phyloP scores from a whole-genome alignment of 176 grass and related monocot genomes.

The Bonia amplexicaulis region DNA sequence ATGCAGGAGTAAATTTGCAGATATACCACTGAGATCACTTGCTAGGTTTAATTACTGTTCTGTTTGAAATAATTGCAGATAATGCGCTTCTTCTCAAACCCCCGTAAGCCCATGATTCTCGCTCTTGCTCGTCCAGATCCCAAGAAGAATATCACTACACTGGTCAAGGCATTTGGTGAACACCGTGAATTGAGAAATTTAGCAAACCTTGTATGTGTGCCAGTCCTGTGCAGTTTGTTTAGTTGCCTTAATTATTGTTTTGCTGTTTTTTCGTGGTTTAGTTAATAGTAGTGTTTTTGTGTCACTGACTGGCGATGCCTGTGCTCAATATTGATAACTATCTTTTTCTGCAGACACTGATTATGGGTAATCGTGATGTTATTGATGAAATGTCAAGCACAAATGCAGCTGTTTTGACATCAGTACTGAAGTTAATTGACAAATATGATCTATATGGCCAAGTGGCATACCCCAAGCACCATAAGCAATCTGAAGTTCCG shows the following conservation, averaged over 20 bases:
- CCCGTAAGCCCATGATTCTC: constrained; percentile 84
- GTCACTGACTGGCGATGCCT: neutral
- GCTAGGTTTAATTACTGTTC: neutral
- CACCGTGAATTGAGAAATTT: constrained; percentile 66
- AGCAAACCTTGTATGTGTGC: constrained; percentile 68
- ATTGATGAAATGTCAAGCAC: constrained; percentile 88
- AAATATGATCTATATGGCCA: constrained; percentile 87
- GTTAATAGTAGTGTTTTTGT: neutral
- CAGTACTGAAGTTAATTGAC: constrained; percentile 81
- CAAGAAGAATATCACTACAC: constrained; percentile 78
- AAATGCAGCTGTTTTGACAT: constrained; percentile 70
- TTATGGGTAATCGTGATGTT: constrained; percentile 86
- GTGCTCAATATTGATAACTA: neutral
- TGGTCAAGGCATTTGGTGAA: constrained; percentile 90
- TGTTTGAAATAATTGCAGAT: constrained; percentile 44
- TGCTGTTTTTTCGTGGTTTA: neutral
- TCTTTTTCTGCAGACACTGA: constrained; percentile 56
- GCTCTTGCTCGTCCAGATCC: constrained; percentile 75
- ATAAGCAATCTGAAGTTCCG: constrained; percentile 87
- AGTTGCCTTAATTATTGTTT: neutral
- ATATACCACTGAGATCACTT: neutral
- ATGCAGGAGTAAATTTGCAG: neutral
- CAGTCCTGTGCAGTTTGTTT: constrained; percentile 14
- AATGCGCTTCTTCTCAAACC: constrained; percentile 83
- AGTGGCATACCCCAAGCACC: constrained; percentile 90